phyloP scores from a whole-genome alignment of 2,329 filamentous ascomycete species.

The Beauveria pseudobassiana region DNA sequence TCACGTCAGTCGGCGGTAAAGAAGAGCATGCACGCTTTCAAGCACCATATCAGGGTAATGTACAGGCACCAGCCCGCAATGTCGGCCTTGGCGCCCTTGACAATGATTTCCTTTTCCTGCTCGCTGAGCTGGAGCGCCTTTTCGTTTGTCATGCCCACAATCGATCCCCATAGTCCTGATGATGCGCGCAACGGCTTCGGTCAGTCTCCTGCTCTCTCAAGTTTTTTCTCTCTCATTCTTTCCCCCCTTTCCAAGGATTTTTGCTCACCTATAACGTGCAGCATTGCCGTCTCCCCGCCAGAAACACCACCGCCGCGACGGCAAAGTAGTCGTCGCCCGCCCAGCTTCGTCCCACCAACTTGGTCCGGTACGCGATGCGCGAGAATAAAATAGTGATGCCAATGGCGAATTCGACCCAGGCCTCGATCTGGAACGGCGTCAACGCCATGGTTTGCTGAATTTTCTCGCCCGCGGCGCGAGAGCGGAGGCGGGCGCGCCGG shows the following conservation, averaged over 20 bases:
- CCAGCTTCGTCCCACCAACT: slow-evolving; percentile 31
- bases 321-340: slow-evolving; percentile 37
- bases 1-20: slow-evolving; percentile 31
- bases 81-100: slow-evolving; percentile 16
- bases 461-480: background rate
- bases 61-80: slow-evolving; percentile 29
- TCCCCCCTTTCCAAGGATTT: background rate
- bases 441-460: slow-evolving; percentile 16
- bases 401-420: slow-evolving; percentile 36
- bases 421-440: slow-evolving; percentile 36
- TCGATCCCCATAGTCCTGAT: slow-evolving; percentile 19
- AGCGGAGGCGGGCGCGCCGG: no score
- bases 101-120: slow-evolving; percentile 13
- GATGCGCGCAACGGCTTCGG: slow-evolving; percentile 1
- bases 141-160: slow-evolving; percentile 18
- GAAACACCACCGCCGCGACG: slow-evolving; percentile 27
- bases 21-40: slow-evolving; percentile 32
- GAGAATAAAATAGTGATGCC: slow-evolving; percentile 29
- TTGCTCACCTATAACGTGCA: slow-evolving; percentile 26
- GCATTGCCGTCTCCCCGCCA: slow-evolving; percentile 24
- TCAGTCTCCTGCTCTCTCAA: background rate
- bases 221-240: background rate
- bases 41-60: slow-evolving; percentile 29
- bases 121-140: slow-evolving; percentile 14
- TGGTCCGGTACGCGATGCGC: slow-evolving; percentile 31